Evolutionary conservation across 176 grass and related monocot species (phyloP), one percentile per base, ranked within the genome.

Genomic region (Musa acuminata): DNA sequence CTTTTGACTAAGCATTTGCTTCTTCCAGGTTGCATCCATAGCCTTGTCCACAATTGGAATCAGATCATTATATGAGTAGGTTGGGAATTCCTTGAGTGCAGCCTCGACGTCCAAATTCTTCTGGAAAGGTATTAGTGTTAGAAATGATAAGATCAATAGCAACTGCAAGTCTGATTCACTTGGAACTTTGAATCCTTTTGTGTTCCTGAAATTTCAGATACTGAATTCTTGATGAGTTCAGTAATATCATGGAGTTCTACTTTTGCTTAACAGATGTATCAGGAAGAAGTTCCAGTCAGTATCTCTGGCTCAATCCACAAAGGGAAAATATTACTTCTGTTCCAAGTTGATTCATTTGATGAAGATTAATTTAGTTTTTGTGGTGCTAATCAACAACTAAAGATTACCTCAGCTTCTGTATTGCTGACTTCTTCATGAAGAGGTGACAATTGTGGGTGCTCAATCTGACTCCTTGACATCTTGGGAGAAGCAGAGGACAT

Each of bases 31-130:
- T 19, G 85, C 82, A 72, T 93, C 84, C 59, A 98, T 78, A 51
- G 71, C 84, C 84, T 98, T 93, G 69, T 98, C 95, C 48, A 93
- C 77, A 84, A 93, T 91, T 26, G 86, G 94, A 79, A 98, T 22
- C 10, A 64, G 17, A 51, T 77, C 84, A 81, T 93, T 82, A 67
- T 85, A 93, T 22, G 84, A 83, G 85, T 85, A 93, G 87, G 82
- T 73, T 80, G 79, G 58, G 68, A 59, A 19, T 13, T 17, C 43
- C 27, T 63, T 11, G 8, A 57, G 52, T 53, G 49, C 48, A 52
- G 14, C 29, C 53, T 82, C 72, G 16, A 54, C 71, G 78, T 77
- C 64, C 66, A 64, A 71, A 48, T 12, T 48, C 25, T 54, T 27
- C 35, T 7, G 58, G 57, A 43, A 66, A 4, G 52, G 11, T 51